phyloP scores from a whole-genome alignment of 2,329 filamentous ascomycete species.

The Tricladium varicosporioides region DNA sequence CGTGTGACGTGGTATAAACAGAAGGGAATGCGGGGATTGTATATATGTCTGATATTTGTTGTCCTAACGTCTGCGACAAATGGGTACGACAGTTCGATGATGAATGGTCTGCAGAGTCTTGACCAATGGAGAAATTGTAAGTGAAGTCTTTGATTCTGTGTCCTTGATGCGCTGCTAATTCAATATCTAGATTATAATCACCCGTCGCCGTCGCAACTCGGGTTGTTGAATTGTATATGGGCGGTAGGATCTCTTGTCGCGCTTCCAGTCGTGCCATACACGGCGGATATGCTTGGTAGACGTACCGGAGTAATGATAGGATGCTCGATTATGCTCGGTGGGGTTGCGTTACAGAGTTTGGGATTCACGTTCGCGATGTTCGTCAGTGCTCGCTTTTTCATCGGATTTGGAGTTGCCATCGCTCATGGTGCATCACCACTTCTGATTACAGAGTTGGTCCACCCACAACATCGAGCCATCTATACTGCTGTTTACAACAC shows the following conservation, averaged over 20 bases:
- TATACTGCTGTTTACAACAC: slow-evolving; percentile 45
- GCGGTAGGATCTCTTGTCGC: slow-evolving; percentile 45
- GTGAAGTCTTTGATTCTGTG: slow-evolving; percentile 37
- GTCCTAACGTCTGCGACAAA: slow-evolving; percentile 42
- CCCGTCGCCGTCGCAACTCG: slow-evolving; percentile 31
- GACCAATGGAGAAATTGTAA: slow-evolving; percentile 37
- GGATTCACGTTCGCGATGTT: slow-evolving; percentile 41
- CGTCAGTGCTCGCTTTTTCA: slow-evolving; percentile 37
- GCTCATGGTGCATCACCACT: slow-evolving; percentile 27
- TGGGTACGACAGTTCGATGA: slow-evolving; percentile 39
- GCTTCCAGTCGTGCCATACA: slow-evolving; percentile 45
- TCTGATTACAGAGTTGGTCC: slow-evolving; percentile 43
- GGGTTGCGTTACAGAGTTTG: slow-evolving; percentile 39
- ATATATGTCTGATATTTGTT: slow-evolving; percentile 15
- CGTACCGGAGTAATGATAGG: slow-evolving; percentile 45
- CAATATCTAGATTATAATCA: slow-evolving; percentile 7
- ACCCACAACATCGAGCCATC: slow-evolving; percentile 45
- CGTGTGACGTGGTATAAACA: slow-evolving; percentile 48
- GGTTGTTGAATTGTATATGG: slow-evolving; percentile 44
- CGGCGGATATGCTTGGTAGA: slow-evolving; percentile 45
- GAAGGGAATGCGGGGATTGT: slow-evolving; percentile 40
- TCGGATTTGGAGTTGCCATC: slow-evolving; percentile 34
- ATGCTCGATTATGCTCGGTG: slow-evolving; percentile 42
- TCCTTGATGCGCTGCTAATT: slow-evolving; percentile 14
- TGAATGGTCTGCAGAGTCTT: slow-evolving; percentile 44